Conservation (phyloP, 352 stramenopile species). For the Phytopythium vexans region DNA sequence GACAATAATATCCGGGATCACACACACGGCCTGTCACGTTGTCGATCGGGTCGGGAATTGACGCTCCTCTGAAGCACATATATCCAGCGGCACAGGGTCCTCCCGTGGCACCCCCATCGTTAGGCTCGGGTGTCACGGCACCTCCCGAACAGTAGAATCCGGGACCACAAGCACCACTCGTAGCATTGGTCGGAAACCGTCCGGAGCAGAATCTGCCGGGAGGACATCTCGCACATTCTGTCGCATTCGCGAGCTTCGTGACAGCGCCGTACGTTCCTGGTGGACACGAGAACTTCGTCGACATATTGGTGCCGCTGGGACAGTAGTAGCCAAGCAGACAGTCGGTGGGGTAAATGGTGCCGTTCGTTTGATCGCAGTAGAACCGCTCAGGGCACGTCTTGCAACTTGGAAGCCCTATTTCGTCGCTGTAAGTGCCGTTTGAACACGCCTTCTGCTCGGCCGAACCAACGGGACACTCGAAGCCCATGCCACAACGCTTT, state of each 20-base stretch:
- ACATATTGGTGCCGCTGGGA: slow-evolving; percentile 36
- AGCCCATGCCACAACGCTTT: slow-evolving; percentile 55
- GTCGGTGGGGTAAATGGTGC: slow-evolving; percentile 19
- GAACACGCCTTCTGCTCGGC: slow-evolving; percentile 50
- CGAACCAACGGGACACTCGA: slow-evolving; percentile 71
- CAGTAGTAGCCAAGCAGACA: slow-evolving; percentile 85
- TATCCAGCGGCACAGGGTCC: slow-evolving; percentile 49
- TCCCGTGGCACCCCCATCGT: slow-evolving; percentile 34
- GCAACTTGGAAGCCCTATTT: slow-evolving; percentile 49
- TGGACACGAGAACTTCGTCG: slow-evolving; percentile 50
- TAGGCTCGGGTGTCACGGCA: slow-evolving; percentile 30
- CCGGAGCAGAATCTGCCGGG: slow-evolving; percentile 82
- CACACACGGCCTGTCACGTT: slow-evolving; percentile 50
- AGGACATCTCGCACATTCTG: slow-evolving; percentile 54
- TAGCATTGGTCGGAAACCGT: slow-evolving; percentile 35
- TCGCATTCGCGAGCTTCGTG: slow-evolving; percentile 24
- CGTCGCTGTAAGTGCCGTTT: slow-evolving; percentile 62
- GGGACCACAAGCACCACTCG: slow-evolving; percentile 56
- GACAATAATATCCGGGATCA: slow-evolving; percentile 67
- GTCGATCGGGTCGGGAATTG: slow-evolving; percentile 45
- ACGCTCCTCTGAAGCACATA: slow-evolving; percentile 64
- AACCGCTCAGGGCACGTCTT: slow-evolving; percentile 71
- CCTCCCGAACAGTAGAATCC: slow-evolving; percentile 68
- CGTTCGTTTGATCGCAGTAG: slow-evolving; percentile 52
- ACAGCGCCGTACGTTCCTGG: slow-evolving; percentile 61